Evolutionary conservation across 192 early-diverging fungal species (phyloP), one percentile per base, ranked within the genome.

Genomic region (Irineochytrium annulatum): DNA sequence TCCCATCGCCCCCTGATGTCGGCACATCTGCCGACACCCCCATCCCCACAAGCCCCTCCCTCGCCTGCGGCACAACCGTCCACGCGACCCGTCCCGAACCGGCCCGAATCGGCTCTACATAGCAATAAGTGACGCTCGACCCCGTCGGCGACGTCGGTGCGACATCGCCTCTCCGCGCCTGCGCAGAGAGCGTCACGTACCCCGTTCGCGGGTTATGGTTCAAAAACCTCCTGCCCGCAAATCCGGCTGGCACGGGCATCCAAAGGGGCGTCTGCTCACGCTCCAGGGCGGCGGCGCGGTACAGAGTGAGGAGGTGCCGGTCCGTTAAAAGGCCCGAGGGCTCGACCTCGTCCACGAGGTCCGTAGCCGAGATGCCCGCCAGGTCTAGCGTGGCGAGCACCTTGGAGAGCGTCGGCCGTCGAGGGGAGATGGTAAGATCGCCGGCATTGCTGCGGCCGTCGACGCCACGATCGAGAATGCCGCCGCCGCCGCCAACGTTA

Each of bases 21-120:
- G n/a, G n/a, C 49, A 55, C 41, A 13, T 65, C 63, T 11, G 55
- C 63, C 29, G 55, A 57, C 1, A 65, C 63, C 19, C 63, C 63
- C 1, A 65, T 52, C 8, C 63, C 56, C 3, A 65, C 55, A 46
- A 34, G 20, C 30, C 45, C 26, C 26, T 32, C 46, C 28, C 5
- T 3, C 35, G 45, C 44, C 43, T 46, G 6, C 13, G 55, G 55
- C 27, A 65, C 35, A 4, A 65, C 55, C 1, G 63, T 65, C 63
- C 63, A 65, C 19, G 4, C 33, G 34, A 28, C 43, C 22, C 33
- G 26, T 4, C 62, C 62, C 8, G 46, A 44, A 52, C 54, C n/a
- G n/a, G n/a, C 34, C 26, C 62, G 22, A 14, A 65, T 4, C 20
- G 63, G 35, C 46, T 58, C 56, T 5, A 35, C 22, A 24, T 41